Percentiles rank a stretch among this genome's conserved stretches.
These are phyloP conservation scores for Botrytis fragariae DNA, from an alignment of 2,329 filamentous ascomycete species.

Conservation along the genomic window DNA sequence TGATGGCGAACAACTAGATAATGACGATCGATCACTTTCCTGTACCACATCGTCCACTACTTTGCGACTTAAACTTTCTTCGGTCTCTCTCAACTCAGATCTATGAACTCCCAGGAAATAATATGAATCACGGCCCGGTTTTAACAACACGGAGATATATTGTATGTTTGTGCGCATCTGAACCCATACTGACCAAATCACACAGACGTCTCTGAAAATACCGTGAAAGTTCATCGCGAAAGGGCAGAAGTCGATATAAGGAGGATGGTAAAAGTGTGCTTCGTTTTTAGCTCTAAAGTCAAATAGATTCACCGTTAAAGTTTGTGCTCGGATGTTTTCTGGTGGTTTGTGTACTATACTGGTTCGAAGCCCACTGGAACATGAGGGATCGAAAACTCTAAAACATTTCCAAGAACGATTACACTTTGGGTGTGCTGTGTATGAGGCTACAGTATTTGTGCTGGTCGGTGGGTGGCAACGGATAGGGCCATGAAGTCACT, in stretches of 20 bases:
- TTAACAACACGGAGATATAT: slow-evolving; percentile 1
- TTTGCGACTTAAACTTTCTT: neutral
- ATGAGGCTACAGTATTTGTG: neutral
- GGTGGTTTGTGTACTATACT: neutral
- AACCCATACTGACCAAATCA: neutral
- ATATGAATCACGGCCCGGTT: neutral
- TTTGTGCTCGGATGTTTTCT: slow-evolving; percentile 2
- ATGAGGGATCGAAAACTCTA: neutral
- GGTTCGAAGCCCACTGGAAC: neutral
- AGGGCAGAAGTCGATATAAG: neutral
- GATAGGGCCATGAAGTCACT: slow-evolving; percentile 2
- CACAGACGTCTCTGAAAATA: neutral
- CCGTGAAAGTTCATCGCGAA: slow-evolving; percentile 2
- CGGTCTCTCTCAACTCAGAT: neutral
- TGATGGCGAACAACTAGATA: neutral
- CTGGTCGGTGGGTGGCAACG: neutral
- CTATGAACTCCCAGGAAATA: neutral
- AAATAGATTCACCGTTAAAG: slow-evolving; percentile 4
- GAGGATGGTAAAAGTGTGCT: neutral
- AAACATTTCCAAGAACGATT: neutral
- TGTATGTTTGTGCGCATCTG: neutral
- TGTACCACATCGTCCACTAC: neutral
- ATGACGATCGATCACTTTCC: neutral
- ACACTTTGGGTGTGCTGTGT: neutral
- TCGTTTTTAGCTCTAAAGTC: slow-evolving; percentile 3